Conservation (phyloP, 2,329 filamentous ascomycete species). For the Chrysoporthe austroafricana region DNA sequence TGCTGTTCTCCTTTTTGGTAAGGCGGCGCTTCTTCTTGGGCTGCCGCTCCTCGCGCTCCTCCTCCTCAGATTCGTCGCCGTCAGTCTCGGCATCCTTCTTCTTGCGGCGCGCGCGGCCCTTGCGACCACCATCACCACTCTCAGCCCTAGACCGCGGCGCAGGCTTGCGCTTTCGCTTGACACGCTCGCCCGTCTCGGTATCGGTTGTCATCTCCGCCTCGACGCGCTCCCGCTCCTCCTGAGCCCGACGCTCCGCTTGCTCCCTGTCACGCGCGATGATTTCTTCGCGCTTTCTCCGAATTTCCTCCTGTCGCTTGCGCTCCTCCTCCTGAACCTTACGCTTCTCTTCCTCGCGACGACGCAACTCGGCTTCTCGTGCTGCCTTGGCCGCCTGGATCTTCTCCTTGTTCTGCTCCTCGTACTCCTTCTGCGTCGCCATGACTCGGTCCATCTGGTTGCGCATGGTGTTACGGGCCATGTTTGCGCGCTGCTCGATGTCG, state of each 20-base stretch:
- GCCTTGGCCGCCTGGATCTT: constrained; percentile 82
- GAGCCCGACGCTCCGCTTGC: constrained; percentile 70
- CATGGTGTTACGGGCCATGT: constrained; percentile 96
- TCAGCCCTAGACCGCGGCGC: constrained; percentile 39
- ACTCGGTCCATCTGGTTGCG: constrained; percentile 88
- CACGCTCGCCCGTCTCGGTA: constrained; percentile 77
- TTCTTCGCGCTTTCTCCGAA: constrained; percentile 82
- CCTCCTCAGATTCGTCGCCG: constrained; percentile 52
- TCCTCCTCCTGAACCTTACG: constrained; percentile 70
- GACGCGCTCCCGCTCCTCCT: constrained; percentile 69
- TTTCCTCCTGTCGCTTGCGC: constrained; percentile 75
- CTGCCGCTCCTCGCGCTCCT: constrained; percentile 54
- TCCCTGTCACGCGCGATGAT: constrained; percentile 78
- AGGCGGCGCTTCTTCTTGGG: constrained; percentile 67
- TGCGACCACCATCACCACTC: constrained; percentile 39
- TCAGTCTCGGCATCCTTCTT: constrained; percentile 61
- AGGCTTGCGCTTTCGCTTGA: constrained; percentile 75
- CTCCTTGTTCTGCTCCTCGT: constrained; percentile 89
- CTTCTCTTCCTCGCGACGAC: constrained; percentile 76
- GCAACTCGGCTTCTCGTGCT: constrained; percentile 78
- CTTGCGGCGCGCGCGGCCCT: constrained; percentile 51
- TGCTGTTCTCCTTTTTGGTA: constrained; percentile 57
- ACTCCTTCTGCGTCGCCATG: constrained; percentile 82
- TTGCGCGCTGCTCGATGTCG: constrained; percentile 92
- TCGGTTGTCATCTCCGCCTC: constrained; percentile 83